Percentiles rank a stretch among this genome's conserved stretches.
Evolutionary conservation across 2,329 filamentous ascomycete genomes (phyloP).

Genomic region (Pestalotiopsis fici): DNA sequence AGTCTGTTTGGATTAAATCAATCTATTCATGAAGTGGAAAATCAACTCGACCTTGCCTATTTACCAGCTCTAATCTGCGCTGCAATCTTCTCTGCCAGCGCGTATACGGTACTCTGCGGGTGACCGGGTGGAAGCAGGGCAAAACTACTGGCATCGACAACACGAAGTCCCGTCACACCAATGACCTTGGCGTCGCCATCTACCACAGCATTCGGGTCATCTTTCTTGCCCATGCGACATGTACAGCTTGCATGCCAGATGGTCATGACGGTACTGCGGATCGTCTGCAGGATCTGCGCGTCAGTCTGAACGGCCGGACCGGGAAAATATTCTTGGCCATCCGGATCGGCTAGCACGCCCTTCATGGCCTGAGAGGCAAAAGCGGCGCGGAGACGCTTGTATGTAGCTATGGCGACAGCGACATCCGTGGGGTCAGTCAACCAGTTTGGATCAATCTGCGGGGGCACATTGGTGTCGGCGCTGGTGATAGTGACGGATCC

Average conservation of each 20-base stretch:
- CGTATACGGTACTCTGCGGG: constrained; percentile 12
- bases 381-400: constrained; percentile 41
- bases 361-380: constrained; percentile 6
- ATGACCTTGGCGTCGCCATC: constrained; percentile 15
- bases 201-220: constrained; percentile 17
- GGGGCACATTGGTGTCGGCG: constrained; percentile 7
- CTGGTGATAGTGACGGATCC: constrained; percentile 17
- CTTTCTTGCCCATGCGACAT: constrained; percentile 15
- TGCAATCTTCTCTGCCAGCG: constrained; percentile 12
- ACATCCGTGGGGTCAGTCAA: constrained; percentile 41
- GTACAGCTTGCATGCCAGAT: constrained; percentile 18
- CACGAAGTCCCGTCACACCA: constrained; percentile 15
- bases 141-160: constrained; percentile 14
- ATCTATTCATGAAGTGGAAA: too few relatives aligned
- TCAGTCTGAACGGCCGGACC: constrained; percentile 8
- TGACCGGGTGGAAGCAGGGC: constrained; percentile 12
- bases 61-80: background rate
- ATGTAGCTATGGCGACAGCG: constrained; percentile 42
- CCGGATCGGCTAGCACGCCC: background rate
- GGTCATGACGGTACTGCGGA: constrained; percentile 11
- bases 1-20: too few relatives aligned
- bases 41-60: background rate
- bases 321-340: constrained; percentile 9
- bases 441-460: constrained; percentile 46
- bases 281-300: constrained; percentile 9